These are phyloP conservation scores for Huntiella omanensis DNA, from an alignment of 2,329 filamentous ascomycete genomes.

Conservation along the genomic window DNA sequence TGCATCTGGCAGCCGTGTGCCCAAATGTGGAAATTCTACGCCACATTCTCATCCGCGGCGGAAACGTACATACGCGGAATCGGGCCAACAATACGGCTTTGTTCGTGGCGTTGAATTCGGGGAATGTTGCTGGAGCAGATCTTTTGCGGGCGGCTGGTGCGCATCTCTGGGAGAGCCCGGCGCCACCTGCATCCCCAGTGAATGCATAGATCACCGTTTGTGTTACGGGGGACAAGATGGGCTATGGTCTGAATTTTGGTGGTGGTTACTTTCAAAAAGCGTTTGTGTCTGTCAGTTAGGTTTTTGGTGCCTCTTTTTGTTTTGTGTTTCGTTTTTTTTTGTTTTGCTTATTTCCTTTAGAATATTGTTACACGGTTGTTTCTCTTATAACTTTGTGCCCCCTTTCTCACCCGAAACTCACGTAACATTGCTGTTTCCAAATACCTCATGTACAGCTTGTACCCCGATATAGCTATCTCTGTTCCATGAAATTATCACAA, in stretches of 20 bases:
- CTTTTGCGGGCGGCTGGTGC: conserved; percentile 41
- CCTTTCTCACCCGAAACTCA: too few species aligned
- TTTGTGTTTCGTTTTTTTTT: background rate
- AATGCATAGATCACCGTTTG: conserved; percentile 1
- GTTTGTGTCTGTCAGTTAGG: background rate
- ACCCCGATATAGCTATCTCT: too few species aligned
- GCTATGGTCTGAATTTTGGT: background rate
- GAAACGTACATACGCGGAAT: conserved; percentile 49
- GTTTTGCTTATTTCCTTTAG: background rate
- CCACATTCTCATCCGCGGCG: conserved; percentile 39
- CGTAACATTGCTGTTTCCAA: too few species aligned
- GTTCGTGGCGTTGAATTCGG: conserved; percentile 41
- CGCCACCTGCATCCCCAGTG: conserved; percentile 13
- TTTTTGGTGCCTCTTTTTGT: background rate
- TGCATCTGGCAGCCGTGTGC: conserved; percentile 38
- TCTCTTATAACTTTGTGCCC: background rate
- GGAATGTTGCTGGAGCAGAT: conserved; percentile 31
- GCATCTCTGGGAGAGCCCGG: conserved; percentile 30
- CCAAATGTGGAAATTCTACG: conserved; percentile 35
- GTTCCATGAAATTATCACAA: too few species aligned
- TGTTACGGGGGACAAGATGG: background rate
- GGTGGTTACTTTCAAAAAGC: background rate
- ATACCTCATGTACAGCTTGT: too few species aligned
- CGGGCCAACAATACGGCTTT: conserved; percentile 46
- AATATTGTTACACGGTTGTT: too few species aligned